Evolutionary conservation across 805 yeast genomes (phyloP), one percentile per base, ranked within the genome.

Genomic region (Candida sakaeoensis): DNA sequence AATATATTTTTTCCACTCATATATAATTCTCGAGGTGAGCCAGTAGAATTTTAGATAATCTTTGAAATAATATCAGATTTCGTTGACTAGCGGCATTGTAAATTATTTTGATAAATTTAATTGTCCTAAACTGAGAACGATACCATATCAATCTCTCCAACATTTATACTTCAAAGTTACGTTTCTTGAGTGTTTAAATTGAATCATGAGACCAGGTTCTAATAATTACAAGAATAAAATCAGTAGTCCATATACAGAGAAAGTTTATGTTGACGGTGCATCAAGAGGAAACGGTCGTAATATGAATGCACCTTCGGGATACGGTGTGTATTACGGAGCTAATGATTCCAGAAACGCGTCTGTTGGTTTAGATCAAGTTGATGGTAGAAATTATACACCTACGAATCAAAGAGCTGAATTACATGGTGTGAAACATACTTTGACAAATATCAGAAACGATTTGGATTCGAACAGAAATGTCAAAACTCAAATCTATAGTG

Each of bases 381-480:
- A 51, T 8, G 37, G 26, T 8, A 45, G 31, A 9, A 17, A 17
- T 12, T 36, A 16, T 16, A 46, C 33, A 24, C 88, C 81, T 25
- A 86, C 95, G 1, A 89, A 88, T 50, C 89, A 85, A 48, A 63
- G 86, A 30, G 93, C 95, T 1, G 97, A 90, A 58, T 70, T 89
- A 8, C 57, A 63, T 9, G 96, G 95, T 0, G 70, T 85, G 13
- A 53, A 61, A 4, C 66, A 66, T 24, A 93, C 93, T 0, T 53
- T 85, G 42, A 55, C 55, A 5, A 49, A 52, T 5, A 68, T 80
- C 14, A 36, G 46, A 1, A 21, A 43, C 2, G 32, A 28, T 15
- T 10, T 28, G 16, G 48, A 52, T 3, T 37, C 45, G 8, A 47
- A 53, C 17, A 50, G 45, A 3, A 42, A 41, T 1, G 44, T 45